phyloP scores from a whole-genome alignment of 148 eudicot genomes.

The Fagopyrum homotropicum region DNA sequence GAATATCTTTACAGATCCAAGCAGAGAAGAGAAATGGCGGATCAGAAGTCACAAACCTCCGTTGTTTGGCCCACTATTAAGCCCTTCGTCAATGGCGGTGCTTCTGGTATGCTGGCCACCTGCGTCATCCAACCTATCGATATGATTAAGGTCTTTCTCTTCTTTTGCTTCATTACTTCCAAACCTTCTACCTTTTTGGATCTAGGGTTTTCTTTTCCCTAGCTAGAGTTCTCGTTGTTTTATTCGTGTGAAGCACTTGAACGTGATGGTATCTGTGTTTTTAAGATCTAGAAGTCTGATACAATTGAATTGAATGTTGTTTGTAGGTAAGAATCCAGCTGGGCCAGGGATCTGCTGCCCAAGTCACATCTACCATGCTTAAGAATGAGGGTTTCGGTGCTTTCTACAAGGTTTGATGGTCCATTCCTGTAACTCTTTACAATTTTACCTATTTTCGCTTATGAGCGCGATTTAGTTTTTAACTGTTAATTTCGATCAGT shows the following conservation, averaged over 20 bases:
- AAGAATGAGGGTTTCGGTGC: slow-evolving; percentile 86
- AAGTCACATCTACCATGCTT: slow-evolving; percentile 74
- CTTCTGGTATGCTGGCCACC: slow-evolving; percentile 20
- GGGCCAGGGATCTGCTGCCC: slow-evolving; percentile 88
- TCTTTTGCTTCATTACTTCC: not conserved
- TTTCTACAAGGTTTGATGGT: slow-evolving; percentile 70
- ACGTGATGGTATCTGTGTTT: too few relatives aligned
- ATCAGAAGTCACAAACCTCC: slow-evolving; percentile 1
- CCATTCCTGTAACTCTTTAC: not conserved
- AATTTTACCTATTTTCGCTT: not conserved
- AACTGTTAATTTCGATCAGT: not conserved
- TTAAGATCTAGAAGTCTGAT: not conserved
- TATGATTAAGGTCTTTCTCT: slow-evolving; percentile 12
- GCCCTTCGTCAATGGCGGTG: slow-evolving; percentile 21
- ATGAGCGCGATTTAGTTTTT: too few relatives aligned
- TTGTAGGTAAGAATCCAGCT: slow-evolving; percentile 88
- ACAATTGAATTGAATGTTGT: not conserved
- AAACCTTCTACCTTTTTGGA: not conserved
- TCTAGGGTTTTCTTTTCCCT: not conserved
- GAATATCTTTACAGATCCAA: too few relatives aligned
- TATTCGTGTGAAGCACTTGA: too few relatives aligned
- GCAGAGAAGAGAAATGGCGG: slow-evolving; percentile 13
- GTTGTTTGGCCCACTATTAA: slow-evolving; percentile 17
- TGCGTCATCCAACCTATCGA: slow-evolving; percentile 18
- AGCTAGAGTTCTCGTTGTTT: not conserved